phyloP scores from a whole-genome alignment of 306 rosid species.

The Quercus variabilis region DNA sequence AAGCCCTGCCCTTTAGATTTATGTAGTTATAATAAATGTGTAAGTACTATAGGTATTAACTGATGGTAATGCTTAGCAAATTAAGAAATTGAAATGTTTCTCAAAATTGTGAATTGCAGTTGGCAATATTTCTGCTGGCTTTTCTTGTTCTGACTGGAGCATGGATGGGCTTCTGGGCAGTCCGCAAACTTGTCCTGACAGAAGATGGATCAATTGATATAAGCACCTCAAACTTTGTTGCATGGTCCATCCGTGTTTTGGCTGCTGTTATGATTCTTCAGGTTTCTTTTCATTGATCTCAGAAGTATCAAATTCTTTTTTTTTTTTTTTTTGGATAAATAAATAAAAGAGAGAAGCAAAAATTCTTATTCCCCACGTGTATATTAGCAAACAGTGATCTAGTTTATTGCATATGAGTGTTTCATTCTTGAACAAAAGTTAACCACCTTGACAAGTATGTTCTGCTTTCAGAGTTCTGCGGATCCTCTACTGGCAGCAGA shows the following conservation, averaged over 20 bases:
- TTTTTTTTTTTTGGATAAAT: no score
- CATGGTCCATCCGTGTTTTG: constrained; percentile 72
- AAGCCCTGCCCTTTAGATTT: background rate
- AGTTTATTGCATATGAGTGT: constrained; percentile 14
- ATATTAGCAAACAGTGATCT: background rate
- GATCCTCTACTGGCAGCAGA: constrained; percentile 69
- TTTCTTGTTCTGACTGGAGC: constrained; percentile 79
- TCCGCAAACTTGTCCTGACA: constrained; percentile 67
- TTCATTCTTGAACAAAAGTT: constrained; percentile 9
- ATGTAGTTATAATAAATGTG: constrained; percentile 6
- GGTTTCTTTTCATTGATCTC: constrained; percentile 36
- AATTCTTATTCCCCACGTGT: background rate
- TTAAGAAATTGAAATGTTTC: background rate
- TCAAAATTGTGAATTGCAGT: constrained; percentile 47
- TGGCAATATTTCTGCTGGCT: constrained; percentile 76
- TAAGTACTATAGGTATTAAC: constrained; percentile 9
- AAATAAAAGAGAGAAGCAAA: background rate
- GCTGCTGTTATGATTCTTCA: constrained; percentile 66
- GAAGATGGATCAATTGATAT: constrained; percentile 84
- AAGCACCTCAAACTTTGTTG: constrained; percentile 71
- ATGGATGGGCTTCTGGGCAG: constrained; percentile 95
- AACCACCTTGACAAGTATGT: constrained; percentile 17
- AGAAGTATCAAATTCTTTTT: background rate
- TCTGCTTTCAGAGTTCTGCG: constrained; percentile 65
- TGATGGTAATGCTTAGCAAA: constrained; percentile 18